Evolutionary conservation across 345 rosid species (phyloP).

Genomic region (Salix koriyanagi): DNA sequence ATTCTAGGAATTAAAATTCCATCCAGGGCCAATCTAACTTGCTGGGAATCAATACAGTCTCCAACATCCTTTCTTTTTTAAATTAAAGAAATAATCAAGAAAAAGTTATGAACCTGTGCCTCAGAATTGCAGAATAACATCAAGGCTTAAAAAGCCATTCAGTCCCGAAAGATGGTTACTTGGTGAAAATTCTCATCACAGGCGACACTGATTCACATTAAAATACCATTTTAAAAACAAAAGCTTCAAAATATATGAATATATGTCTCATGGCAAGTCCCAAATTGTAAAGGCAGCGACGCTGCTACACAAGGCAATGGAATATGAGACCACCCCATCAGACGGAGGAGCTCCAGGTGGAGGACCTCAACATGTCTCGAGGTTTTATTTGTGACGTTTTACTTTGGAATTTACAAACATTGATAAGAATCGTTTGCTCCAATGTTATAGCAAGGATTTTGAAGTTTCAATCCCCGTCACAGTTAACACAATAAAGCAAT

Average conservation of each 20-base stretch:
- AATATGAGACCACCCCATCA: not conserved
- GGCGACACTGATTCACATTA: constrained; percentile 12
- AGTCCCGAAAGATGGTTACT: constrained; percentile 56
- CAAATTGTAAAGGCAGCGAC: constrained; percentile 1
- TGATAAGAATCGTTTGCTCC: not conserved
- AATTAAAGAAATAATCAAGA: no score
- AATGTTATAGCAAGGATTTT: not conserved
- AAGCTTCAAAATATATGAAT: not conserved
- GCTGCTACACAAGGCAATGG: constrained; percentile 1
- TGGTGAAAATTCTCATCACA: constrained; percentile 27
- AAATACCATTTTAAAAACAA: not conserved
- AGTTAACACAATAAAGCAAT: not conserved
- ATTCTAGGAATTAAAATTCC: not conserved
- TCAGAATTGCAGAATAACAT: constrained; percentile 53
- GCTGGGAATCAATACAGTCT: no score
- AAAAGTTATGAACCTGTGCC: constrained; percentile 9
- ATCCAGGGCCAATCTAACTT: no score
- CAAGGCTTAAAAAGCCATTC: constrained; percentile 45
- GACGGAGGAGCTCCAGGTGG: not conserved
- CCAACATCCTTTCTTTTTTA: no score
- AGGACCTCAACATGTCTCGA: not conserved
- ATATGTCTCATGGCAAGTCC: not conserved
- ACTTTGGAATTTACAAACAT: not conserved
- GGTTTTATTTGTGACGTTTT: not conserved
- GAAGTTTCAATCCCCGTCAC: not conserved